A percentile compares a stretch with the other conserved stretches of the same genome.
These are phyloP conservation scores for Dichotomopilus funicola DNA, from an alignment of 2,329 filamentous ascomycete genomes.

Conservation along the genomic window DNA sequence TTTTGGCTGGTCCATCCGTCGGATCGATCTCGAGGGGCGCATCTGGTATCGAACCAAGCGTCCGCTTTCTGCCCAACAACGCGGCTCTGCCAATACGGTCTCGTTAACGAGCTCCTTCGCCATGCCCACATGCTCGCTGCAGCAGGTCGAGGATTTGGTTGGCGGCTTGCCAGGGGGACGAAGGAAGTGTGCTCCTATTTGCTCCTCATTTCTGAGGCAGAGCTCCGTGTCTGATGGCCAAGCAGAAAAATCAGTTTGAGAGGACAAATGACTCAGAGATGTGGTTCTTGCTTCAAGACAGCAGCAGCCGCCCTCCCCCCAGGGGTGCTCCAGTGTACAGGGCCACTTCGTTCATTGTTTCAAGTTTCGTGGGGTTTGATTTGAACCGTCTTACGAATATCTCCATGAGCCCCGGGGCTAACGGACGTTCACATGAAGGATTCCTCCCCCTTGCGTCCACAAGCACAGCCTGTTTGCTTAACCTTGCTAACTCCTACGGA, in stretches of 20 bases:
- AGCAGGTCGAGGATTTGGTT: slow-evolving; percentile 8
- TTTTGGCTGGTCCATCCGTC: slow-evolving; percentile 2
- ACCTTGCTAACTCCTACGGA: too few species aligned
- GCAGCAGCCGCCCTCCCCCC: slow-evolving; percentile 2
- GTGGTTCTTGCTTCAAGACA: neutral
- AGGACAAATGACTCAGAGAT: slow-evolving; percentile 13
- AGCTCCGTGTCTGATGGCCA: slow-evolving; percentile 11
- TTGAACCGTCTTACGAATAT: too few species aligned
- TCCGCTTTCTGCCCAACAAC: slow-evolving; percentile 21
- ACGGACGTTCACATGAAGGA: too few species aligned
- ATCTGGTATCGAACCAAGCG: slow-evolving; percentile 12
- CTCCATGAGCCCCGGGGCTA: too few species aligned
- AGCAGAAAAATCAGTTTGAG: slow-evolving; percentile 1
- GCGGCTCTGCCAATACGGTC: slow-evolving; percentile 16
- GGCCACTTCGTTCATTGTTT: neutral
- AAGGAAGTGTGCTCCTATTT: slow-evolving; percentile 14
- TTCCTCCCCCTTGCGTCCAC: too few species aligned
- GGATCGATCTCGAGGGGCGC: slow-evolving; percentile 19
- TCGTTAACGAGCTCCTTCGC: slow-evolving; percentile 3
- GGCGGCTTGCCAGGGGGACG: slow-evolving; percentile 3
- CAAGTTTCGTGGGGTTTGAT: neutral
- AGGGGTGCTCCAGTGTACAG: neutral
- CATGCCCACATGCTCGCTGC: slow-evolving; percentile 13
- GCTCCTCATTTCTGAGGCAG: slow-evolving; percentile 13
- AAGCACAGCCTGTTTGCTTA: too few species aligned